phyloP scores from a whole-genome alignment of 2,329 filamentous ascomycete genomes.

The Cercospora sp. region DNA sequence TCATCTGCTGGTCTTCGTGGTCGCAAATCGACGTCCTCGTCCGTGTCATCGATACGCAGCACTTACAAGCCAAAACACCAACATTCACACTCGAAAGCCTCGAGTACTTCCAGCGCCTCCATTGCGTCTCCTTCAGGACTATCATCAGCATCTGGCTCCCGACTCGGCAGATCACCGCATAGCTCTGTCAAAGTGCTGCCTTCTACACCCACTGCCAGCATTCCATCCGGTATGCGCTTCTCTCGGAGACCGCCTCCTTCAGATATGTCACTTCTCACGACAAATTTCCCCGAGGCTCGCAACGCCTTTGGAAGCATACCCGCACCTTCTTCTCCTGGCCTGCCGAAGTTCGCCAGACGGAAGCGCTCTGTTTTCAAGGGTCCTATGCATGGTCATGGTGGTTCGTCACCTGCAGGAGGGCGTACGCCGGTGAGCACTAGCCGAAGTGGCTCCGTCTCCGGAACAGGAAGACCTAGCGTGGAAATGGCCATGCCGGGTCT shows the following conservation, averaged over 20 bases:
- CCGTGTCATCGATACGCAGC: slow-evolving; percentile 86
- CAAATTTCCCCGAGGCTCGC: slow-evolving; percentile 31
- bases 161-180: slow-evolving; percentile 73
- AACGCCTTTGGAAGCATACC: slow-evolving; percentile 27
- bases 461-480: slow-evolving; percentile 66
- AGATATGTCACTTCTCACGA: slow-evolving; percentile 34
- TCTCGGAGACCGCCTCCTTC: slow-evolving; percentile 38
- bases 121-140: slow-evolving; percentile 52
- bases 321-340: slow-evolving; percentile 60
- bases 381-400: slow-evolving; percentile 57
- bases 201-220: slow-evolving; percentile 72
- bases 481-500: slow-evolving; percentile 65
- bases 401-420: slow-evolving; percentile 34
- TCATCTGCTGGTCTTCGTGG: slow-evolving; percentile 81
- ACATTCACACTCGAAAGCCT: slow-evolving; percentile 89
- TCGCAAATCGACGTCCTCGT: slow-evolving; percentile 93
- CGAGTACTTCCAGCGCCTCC: slow-evolving; percentile 81
- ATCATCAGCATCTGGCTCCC: slow-evolving; percentile 58
- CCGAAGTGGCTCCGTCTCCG: slow-evolving; percentile 54
- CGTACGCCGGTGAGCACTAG: not conserved
- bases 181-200: slow-evolving; percentile 94
- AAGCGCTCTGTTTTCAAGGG: slow-evolving; percentile 84
- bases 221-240: slow-evolving; percentile 80
- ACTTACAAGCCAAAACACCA: slow-evolving; percentile 78
- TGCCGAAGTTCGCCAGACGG: slow-evolving; percentile 73